These are phyloP conservation scores for Amphibolis antarctica DNA, from an alignment of 106 monocot genomes.

Conservation along the genomic window DNA sequence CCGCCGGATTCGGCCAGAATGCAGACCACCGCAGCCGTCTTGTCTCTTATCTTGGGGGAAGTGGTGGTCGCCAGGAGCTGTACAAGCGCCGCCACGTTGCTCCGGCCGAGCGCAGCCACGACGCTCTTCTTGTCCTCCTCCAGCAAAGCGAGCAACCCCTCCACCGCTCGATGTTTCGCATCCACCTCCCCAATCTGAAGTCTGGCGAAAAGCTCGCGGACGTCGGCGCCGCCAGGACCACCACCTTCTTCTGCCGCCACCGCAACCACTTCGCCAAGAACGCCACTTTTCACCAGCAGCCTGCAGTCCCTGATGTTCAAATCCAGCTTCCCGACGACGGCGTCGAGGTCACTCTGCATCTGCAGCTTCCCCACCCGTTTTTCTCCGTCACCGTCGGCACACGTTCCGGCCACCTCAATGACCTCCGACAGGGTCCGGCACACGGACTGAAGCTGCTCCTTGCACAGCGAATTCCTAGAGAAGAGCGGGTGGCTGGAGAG, in stretches of 20 bases:
- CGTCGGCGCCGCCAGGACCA: neutral
- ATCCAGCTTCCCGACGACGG: slow-evolving; percentile 13
- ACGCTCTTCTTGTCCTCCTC: slow-evolving; percentile 45
- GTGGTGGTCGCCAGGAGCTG: slow-evolving; percentile 41
- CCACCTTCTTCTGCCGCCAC: neutral
- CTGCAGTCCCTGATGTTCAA: slow-evolving; percentile 17
- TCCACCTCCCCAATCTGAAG: slow-evolving; percentile 78
- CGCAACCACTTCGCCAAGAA: slow-evolving; percentile 5
- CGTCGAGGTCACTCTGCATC: slow-evolving; percentile 23
- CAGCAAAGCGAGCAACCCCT: slow-evolving; percentile 42
- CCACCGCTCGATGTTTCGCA: slow-evolving; percentile 62
- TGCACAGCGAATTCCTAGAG: slow-evolving; percentile 36
- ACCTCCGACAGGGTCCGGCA: slow-evolving; percentile 11
- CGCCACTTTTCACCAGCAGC: slow-evolving; percentile 15
- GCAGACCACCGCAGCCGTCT: slow-evolving; percentile 46
- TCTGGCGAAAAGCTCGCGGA: slow-evolving; percentile 40
- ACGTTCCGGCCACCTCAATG: slow-evolving; percentile 7
- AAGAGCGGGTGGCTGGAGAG: slow-evolving; percentile 48
- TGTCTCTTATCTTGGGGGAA: slow-evolving; percentile 42
- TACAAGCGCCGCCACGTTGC: slow-evolving; percentile 42
- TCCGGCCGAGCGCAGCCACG: slow-evolving; percentile 32
- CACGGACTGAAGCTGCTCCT: slow-evolving; percentile 28
- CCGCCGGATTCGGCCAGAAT: slow-evolving; percentile 40
- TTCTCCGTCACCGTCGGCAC: neutral
- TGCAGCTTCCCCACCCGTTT: slow-evolving; percentile 15